Evolutionary conservation across 148 eudicot genomes (phyloP), one percentile per base, ranked within the genome.

Genomic region (Rhododendron simsii): DNA sequence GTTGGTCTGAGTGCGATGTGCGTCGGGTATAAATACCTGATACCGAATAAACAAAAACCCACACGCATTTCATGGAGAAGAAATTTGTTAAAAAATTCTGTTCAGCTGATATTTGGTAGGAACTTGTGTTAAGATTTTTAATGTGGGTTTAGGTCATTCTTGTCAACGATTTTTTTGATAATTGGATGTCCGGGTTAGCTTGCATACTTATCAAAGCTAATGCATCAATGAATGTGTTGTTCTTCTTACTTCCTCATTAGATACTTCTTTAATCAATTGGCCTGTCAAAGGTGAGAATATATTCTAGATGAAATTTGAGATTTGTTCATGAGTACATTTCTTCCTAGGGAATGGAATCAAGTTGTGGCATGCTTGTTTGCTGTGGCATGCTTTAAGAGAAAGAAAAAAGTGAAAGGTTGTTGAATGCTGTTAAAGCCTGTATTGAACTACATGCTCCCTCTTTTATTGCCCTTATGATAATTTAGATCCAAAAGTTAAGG

Each of bases 341-440:
- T 59, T 85, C 77, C 75, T 57, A 59, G 83, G 83, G 41, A 80
- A 61, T 45, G 87, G 69, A 67, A 73, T 81, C 84, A n/a, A 81
- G 79, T 35, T 15, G 41, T 69, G 78, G 87, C 76, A 85, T 80
- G 74, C 50, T 13, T 37, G 75, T 61, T 71, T 80, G 84, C 69
- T 37, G 81, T 50, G 23, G 35, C 21, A 71, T 81, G 84, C 87
- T 86, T 81, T 86, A 53, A 18, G 48, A 20, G 86, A 87, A 78
- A 83, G 67, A 63, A 87, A 71, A 87, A 87, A 83, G 88, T 87
- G 78, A 87, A 87, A 74, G 88, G 83, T 84, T 84, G 81, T 75
- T 57, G 76, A 76, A 41, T 63, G 88, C 78, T 71, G 15, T 57
- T 50, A 85, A 85, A 81, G 84, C 84, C 55, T 45, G 71, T 16